phyloP scores from a whole-genome alignment of 352 stramenopile genomes.

The Phytophthora capsici region DNA sequence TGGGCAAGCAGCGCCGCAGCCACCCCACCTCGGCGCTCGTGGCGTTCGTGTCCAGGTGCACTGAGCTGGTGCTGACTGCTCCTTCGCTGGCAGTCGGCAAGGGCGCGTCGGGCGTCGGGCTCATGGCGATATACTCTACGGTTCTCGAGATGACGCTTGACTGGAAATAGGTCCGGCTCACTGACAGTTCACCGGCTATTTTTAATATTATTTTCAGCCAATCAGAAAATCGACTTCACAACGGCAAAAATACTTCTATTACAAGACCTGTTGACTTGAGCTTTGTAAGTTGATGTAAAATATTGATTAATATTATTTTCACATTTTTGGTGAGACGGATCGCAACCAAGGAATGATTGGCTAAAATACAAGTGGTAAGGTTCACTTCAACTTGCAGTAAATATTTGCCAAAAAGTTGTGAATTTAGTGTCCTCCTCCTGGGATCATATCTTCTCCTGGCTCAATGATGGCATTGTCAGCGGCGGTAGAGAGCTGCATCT shows the following conservation, averaged over 20 bases:
- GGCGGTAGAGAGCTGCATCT: slow-evolving; percentile 54
- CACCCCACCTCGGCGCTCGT: slow-evolving; percentile 66
- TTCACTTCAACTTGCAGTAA: neutral
- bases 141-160: too few relatives aligned
- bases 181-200: too few relatives aligned
- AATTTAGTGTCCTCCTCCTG: slow-evolving; percentile 31
- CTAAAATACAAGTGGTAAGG: too few relatives aligned
- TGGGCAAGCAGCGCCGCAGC: slow-evolving; percentile 79
- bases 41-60: slow-evolving; percentile 27
- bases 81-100: slow-evolving; percentile 29
- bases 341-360: too few relatives aligned
- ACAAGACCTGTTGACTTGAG: too few relatives aligned
- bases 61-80: slow-evolving; percentile 16
- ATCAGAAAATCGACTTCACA: too few relatives aligned
- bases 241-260: too few relatives aligned
- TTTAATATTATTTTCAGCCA: too few relatives aligned
- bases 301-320: too few relatives aligned
- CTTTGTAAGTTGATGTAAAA: too few relatives aligned
- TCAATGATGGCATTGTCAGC: slow-evolving; percentile 28
- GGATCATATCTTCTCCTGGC: slow-evolving; percentile 37
- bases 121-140: slow-evolving; percentile 15
- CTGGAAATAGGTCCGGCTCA: slow-evolving; percentile 1
- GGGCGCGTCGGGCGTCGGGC: slow-evolving; percentile 21
- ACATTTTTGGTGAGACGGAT: too few relatives aligned
- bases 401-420: neutral